phyloP scores from a whole-genome alignment of 1,284 basidiomycete genomes.

The Schizophyllum amplum region DNA sequence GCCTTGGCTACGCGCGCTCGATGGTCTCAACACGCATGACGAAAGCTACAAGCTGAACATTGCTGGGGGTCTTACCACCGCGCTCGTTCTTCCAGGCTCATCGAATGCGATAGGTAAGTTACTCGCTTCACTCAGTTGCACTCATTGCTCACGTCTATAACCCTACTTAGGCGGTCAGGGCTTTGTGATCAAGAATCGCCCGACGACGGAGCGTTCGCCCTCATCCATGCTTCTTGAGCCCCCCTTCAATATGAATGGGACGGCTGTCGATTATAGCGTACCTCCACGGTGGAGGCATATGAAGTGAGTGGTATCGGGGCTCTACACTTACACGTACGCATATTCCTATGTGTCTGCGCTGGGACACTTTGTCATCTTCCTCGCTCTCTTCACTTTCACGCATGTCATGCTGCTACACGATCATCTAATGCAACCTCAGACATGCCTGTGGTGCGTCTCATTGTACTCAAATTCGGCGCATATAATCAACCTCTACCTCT shows the following conservation, averaged over 20 bases:
- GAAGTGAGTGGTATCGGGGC: conserved; percentile 18
- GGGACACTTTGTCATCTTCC: too few relatives aligned
- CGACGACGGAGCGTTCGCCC: conserved; percentile 28
- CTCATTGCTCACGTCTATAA: too few relatives aligned
- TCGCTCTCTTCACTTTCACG: too few relatives aligned
- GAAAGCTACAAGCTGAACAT: conserved; percentile 15
- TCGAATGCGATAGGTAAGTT: conserved; percentile 34
- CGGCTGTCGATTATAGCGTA: conserved; percentile 11
- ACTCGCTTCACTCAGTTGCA: too few relatives aligned
- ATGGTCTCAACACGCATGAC: conserved; percentile 20
- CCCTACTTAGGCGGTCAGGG: conserved; percentile 32
- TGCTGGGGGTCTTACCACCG: conserved; percentile 19
- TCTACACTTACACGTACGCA: too few relatives aligned
- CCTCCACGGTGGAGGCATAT: conserved; percentile 31
- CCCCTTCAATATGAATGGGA: conserved; percentile 22
- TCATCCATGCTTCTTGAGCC: conserved; percentile 34
- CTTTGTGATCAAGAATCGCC: conserved; percentile 42
- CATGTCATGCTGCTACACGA: background rate
- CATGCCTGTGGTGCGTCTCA: conserved; percentile 8
- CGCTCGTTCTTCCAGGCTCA: conserved; percentile 19
- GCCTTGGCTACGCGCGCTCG: conserved; percentile 23
- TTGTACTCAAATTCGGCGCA: background rate
- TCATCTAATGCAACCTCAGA: background rate
- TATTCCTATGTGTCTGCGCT: too few relatives aligned
- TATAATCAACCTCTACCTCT: background rate